Evolutionary conservation across 768 basidiomycete species (phyloP).

Genomic region (Gymnopilus junonius): DNA sequence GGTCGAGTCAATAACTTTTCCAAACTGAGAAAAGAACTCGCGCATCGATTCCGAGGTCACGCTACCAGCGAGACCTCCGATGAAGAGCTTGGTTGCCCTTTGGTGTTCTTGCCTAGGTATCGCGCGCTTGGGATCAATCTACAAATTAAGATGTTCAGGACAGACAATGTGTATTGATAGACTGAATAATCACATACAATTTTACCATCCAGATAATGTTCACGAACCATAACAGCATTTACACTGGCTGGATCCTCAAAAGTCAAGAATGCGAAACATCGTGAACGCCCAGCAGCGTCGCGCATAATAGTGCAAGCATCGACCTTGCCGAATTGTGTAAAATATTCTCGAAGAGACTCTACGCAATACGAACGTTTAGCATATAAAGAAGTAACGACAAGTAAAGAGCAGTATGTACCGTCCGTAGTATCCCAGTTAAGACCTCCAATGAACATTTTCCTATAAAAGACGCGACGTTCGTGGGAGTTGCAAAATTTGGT

Average conservation of each 20-base stretch:
- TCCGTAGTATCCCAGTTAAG: conserved; percentile 99
- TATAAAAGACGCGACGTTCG: conserved; percentile 45
- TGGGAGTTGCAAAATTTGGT: conserved; percentile 15
- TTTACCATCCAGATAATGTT: conserved; percentile 96
- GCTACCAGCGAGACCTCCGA: conserved; percentile 89
- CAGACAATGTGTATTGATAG: background rate
- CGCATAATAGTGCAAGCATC: conserved; percentile 99
- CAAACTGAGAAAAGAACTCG: conserved; percentile 92
- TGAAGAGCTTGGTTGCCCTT: conserved; percentile 92
- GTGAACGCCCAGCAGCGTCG: conserved; percentile 90
- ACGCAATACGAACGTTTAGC: conserved; percentile 43
- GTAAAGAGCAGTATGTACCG: conserved; percentile 67
- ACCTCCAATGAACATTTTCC: conserved; percentile 99
- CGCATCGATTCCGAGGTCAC: conserved; percentile 95
- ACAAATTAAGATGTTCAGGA: conserved; percentile 15
- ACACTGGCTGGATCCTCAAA: conserved; percentile 94
- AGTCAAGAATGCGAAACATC: conserved; percentile 98
- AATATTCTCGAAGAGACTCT: conserved; percentile 86
- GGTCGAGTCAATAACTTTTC: conserved; percentile 95
- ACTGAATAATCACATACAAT: conserved; percentile 71
- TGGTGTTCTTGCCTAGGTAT: conserved; percentile 97
- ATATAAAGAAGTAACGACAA: conserved; percentile 31
- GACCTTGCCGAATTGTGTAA: conserved; percentile 95
- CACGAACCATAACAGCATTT: conserved; percentile 93
- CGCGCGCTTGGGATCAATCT: conserved; percentile 99